These are phyloP conservation scores for Exserohilum rostratum DNA, from an alignment of 2,329 filamentous ascomycete species.

Conservation along the genomic window DNA sequence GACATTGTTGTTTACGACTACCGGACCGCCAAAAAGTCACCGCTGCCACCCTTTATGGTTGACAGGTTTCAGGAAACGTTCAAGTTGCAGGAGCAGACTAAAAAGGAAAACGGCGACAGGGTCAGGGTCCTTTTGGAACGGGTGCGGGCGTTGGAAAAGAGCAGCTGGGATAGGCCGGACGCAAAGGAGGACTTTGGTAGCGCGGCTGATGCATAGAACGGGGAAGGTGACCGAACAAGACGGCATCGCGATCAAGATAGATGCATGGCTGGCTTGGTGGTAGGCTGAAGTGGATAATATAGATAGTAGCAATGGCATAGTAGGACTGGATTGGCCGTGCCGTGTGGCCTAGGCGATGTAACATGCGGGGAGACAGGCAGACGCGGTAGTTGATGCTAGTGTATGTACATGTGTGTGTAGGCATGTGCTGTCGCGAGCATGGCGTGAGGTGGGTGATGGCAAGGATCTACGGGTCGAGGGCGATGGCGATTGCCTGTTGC, in stretches of 20 bases:
- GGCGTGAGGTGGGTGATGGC: constrained; percentile 19
- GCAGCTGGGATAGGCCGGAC: constrained; percentile 74
- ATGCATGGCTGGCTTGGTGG: neutral
- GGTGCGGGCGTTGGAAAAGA: constrained; percentile 68
- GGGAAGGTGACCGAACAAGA: neutral
- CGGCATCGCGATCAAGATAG: too few species aligned
- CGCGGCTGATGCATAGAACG: constrained; percentile 21
- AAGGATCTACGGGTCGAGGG: constrained; percentile 19
- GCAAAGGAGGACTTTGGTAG: constrained; percentile 71
- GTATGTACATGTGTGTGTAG: too few species aligned
- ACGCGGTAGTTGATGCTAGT: too few species aligned
- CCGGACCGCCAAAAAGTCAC: constrained; percentile 60
- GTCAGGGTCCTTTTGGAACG: constrained; percentile 58
- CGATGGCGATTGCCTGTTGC: constrained; percentile 15
- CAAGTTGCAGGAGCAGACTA: constrained; percentile 66
- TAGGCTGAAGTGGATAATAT: neutral
- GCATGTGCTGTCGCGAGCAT: neutral
- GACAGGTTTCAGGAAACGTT: constrained; percentile 66
- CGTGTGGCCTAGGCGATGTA: neutral
- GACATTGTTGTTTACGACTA: constrained; percentile 84
- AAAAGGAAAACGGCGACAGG: constrained; percentile 57
- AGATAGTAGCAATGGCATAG: neutral
- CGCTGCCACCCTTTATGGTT: constrained; percentile 66
- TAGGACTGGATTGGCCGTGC: neutral
- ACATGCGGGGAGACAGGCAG: constrained; percentile 6